Percentiles rank a stretch among this genome's conserved stretches.
phyloP scores from a whole-genome alignment of 768 basidiomycete species.

The Agaricus blazei region DNA sequence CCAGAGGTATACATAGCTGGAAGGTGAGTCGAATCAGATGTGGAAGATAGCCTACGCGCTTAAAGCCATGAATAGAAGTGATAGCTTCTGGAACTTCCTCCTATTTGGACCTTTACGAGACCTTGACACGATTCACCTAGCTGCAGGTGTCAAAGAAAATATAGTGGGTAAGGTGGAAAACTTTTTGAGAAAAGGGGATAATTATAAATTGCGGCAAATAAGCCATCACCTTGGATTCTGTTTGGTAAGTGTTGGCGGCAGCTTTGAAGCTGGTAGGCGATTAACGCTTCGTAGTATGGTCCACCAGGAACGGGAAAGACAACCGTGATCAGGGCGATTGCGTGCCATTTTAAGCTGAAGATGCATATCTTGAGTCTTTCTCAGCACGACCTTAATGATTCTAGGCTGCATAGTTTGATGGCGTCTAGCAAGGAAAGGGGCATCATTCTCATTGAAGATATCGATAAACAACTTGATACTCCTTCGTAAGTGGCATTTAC shows the following conservation, averaged over 20 bases:
- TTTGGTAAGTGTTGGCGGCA: slow-evolving; percentile 22
- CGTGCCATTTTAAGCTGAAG: slow-evolving; percentile 64
- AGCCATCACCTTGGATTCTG: slow-evolving; percentile 68
- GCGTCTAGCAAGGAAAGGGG: slow-evolving; percentile 47
- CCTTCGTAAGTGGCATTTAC: slow-evolving; percentile 21
- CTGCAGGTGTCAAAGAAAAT: slow-evolving; percentile 51
- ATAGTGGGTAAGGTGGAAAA: slow-evolving; percentile 55
- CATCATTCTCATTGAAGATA: slow-evolving; percentile 69
- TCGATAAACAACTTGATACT: slow-evolving; percentile 32
- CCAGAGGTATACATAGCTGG: not conserved
- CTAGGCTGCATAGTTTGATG: slow-evolving; percentile 44
- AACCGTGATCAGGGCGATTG: slow-evolving; percentile 60
- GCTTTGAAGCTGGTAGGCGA: not conserved
- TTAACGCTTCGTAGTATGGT: slow-evolving; percentile 39
- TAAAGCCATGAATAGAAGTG: not conserved
- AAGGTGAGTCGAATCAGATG: not conserved
- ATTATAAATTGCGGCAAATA: slow-evolving; percentile 64
- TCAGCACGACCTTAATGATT: slow-evolving; percentile 51
- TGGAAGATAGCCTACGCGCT: not conserved
- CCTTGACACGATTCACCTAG: slow-evolving; percentile 52
- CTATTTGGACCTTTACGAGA: not conserved
- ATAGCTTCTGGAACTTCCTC: not conserved
- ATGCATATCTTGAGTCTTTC: slow-evolving; percentile 64
- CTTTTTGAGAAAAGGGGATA: slow-evolving; percentile 50
- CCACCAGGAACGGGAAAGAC: slow-evolving; percentile 72